A percentile compares a stretch with the other conserved stretches of the same genome.
Conservation (phyloP, 306 rosid genomes). For the Medicago lupulina region DNA sequence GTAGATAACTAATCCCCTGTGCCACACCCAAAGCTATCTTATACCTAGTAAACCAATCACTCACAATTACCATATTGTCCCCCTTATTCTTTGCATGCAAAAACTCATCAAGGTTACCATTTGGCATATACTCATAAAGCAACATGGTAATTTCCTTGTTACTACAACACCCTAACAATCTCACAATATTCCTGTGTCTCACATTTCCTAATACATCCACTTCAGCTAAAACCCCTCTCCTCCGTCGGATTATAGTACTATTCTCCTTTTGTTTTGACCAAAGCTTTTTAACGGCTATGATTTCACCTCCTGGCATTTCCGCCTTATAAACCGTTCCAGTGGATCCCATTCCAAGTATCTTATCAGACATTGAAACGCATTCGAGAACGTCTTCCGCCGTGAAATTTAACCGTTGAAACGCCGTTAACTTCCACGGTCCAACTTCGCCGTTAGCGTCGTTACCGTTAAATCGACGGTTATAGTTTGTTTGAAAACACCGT, state of each 20-base stretch:
- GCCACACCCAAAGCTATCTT: conserved; percentile 93
- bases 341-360: conserved; percentile 90
- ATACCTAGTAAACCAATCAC: conserved; percentile 87
- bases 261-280: conserved; percentile 81
- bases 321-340: conserved; percentile 85
- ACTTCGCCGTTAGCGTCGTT: conserved; percentile 42
- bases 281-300: conserved; percentile 85
- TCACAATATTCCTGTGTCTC: conserved; percentile 95
- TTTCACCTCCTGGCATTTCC: conserved; percentile 94
- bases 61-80: conserved; percentile 52
- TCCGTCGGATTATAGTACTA: conserved; percentile 57
- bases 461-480: conserved; percentile 52
- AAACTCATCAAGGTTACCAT: conserved; percentile 82
- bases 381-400: conserved; percentile 88
- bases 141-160: conserved; percentile 87
- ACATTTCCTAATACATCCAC: conserved; percentile 95
- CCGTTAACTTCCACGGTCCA: conserved; percentile 89
- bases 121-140: conserved; percentile 93
- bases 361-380: conserved; percentile 72
- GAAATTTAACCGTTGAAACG: conserved; percentile 88
- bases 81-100: conserved; percentile 77
- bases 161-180: conserved; percentile 92
- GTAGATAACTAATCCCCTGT: conserved; percentile 93
- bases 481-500: conserved; percentile 79
- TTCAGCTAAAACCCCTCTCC: conserved; percentile 90